Percentiles rank a stretch among this genome's conserved stretches.
Evolutionary conservation across 2,329 filamentous ascomycete species (phyloP).

Genomic region (Exserohilum turcica): DNA sequence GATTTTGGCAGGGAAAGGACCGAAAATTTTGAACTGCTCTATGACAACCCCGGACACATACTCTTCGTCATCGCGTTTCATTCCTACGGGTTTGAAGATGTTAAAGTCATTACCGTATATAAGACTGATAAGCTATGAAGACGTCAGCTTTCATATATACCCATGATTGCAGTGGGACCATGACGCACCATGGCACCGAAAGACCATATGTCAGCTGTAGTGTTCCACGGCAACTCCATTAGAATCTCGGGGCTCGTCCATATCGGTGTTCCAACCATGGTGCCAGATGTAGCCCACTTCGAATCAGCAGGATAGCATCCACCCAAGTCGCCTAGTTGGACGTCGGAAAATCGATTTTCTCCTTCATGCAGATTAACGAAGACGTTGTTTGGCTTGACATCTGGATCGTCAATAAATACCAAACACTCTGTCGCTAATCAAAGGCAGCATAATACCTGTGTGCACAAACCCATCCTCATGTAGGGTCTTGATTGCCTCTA

Average conservation of each 20-base stretch:
- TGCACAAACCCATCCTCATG: slow-evolving; percentile 37
- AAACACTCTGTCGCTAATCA: not conserved
- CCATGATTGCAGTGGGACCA: not conserved
- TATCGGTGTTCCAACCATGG: slow-evolving; percentile 44
- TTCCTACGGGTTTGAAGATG: slow-evolving; percentile 31
- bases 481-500: slow-evolving; percentile 32
- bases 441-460: slow-evolving; percentile 19
- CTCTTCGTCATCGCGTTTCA: slow-evolving; percentile 27
- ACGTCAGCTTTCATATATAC: slow-evolving; percentile 8
- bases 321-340: slow-evolving; percentile 44
- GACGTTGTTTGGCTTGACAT: slow-evolving; percentile 48
- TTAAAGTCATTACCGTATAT: slow-evolving; percentile 34
- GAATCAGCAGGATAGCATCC: slow-evolving; percentile 31
- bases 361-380: slow-evolving; percentile 42
- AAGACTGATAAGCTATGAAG: slow-evolving; percentile 33
- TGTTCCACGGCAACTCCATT: slow-evolving; percentile 40
- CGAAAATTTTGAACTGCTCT: slow-evolving; percentile 31
- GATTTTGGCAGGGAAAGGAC: slow-evolving; percentile 29
- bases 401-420: slow-evolving; percentile 13
- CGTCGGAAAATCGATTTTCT: slow-evolving; percentile 40
- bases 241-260: slow-evolving; percentile 48
- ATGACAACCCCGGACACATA: slow-evolving; percentile 30
- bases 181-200: slow-evolving; percentile 45
- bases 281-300: slow-evolving; percentile 27
- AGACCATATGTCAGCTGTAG: slow-evolving; percentile 50